phyloP scores from a whole-genome alignment of 148 eudicot species.

The Cornus florida region DNA sequence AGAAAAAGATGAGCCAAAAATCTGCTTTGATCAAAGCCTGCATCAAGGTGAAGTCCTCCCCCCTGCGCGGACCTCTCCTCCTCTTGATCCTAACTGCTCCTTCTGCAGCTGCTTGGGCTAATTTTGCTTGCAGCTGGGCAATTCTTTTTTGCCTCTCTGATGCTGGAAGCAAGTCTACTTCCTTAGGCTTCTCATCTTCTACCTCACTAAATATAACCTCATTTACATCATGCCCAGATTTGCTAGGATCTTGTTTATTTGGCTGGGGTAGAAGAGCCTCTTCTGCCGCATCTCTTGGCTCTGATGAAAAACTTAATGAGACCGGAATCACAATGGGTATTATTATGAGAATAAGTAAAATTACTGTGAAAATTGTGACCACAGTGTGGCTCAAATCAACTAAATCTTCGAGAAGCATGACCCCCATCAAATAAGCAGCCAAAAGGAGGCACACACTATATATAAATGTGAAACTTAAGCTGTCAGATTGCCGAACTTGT shows the following conservation, averaged over 20 bases:
- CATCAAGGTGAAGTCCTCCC: slow-evolving; percentile 82
- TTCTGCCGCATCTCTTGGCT: slow-evolving; percentile 46
- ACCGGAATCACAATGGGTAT: slow-evolving; percentile 68
- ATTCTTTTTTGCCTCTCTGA: slow-evolving; percentile 78
- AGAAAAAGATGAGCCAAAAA: slow-evolving; percentile 87
- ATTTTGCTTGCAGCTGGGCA: slow-evolving; percentile 61
- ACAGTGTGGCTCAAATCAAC: slow-evolving; percentile 55
- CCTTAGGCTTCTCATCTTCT: slow-evolving; percentile 81
- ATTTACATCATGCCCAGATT: slow-evolving; percentile 41
- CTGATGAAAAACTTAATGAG: slow-evolving; percentile 41
- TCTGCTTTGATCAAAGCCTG: slow-evolving; percentile 93
- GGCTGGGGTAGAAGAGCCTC: slow-evolving; percentile 53
- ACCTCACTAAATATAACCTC: slow-evolving; percentile 81
- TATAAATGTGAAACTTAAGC: slow-evolving; percentile 57
- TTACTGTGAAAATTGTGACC: slow-evolving; percentile 56
- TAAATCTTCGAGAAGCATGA: slow-evolving; percentile 86
- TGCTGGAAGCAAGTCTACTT: slow-evolving; percentile 63
- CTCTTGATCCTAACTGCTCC: slow-evolving; percentile 89
- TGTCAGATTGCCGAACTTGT: slow-evolving; percentile 70
- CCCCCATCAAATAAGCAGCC: slow-evolving; percentile 92
- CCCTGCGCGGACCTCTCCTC: slow-evolving; percentile 83
- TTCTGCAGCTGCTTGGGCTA: slow-evolving; percentile 91
- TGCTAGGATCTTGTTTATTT: slow-evolving; percentile 35
- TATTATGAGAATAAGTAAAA: slow-evolving; percentile 55
- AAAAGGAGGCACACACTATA: slow-evolving; percentile 73